Evolutionary conservation across 371 early-diverging fungal species (phyloP).

Genomic region (Mortierella sp.): DNA sequence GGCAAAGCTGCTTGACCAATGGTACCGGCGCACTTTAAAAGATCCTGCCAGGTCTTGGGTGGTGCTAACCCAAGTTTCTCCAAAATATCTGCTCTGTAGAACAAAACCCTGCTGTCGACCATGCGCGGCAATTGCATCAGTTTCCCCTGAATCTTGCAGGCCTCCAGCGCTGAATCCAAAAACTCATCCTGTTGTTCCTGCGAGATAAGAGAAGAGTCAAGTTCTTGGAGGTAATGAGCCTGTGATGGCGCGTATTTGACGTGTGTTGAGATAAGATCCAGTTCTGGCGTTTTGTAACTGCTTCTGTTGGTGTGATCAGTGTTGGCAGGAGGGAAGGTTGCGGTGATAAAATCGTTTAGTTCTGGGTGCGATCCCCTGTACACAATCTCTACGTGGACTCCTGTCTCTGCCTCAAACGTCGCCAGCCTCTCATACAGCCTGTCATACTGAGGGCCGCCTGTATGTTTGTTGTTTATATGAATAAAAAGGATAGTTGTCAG

Average conservation of each 20-base stretch:
- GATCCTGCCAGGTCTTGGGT: constrained; percentile 37
- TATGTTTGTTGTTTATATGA: no score
- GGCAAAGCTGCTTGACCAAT: constrained; percentile 19
- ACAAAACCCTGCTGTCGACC: constrained; percentile 48
- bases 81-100: constrained; percentile 34
- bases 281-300: neutral
- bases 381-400: constrained; percentile 31
- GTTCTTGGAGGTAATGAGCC: constrained; percentile 34
- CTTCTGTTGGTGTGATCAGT: neutral
- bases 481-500: neutral
- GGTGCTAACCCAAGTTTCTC: constrained; percentile 20
- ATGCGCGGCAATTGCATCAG: constrained; percentile 45
- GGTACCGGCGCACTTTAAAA: constrained; percentile 11
- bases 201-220: constrained; percentile 14
- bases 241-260: constrained; percentile 54
- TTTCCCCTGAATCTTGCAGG: constrained; percentile 29
- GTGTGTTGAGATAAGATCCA: constrained; percentile 42
- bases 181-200: constrained; percentile 21
- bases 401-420: constrained; percentile 37
- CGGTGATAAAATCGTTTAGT: constrained; percentile 35
- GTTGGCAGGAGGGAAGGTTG: constrained; percentile 15
- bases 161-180: constrained; percentile 35
- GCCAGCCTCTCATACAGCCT: constrained; percentile 33
- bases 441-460: constrained; percentile 48
- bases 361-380: constrained; percentile 43